Conservation (phyloP, 2,329 filamentous ascomycete genomes). For the Botryotinia narcissicola region DNA sequence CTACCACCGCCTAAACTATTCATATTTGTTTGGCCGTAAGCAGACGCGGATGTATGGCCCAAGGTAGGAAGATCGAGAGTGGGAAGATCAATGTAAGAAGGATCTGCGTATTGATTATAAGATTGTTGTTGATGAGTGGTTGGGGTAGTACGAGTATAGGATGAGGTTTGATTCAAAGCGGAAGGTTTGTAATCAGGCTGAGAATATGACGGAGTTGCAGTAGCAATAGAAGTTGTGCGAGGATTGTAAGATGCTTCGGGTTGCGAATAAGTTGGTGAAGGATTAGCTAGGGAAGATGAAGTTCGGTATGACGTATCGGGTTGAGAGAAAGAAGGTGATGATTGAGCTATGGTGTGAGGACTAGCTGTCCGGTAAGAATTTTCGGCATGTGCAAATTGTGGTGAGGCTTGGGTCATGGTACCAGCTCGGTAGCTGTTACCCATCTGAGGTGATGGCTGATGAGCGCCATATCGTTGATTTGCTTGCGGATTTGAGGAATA, state of each 20-base stretch:
- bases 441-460: constrained; percentile 37
- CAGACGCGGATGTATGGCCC: constrained; percentile 28
- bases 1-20: constrained; percentile 21
- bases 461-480: constrained; percentile 34
- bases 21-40: constrained; percentile 19
- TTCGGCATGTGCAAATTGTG: constrained; percentile 36
- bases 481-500: constrained; percentile 36
- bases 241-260: constrained; percentile 30
- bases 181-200: constrained; percentile 28
- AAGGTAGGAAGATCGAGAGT: constrained; percentile 33
- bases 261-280: constrained; percentile 36
- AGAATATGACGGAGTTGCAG: constrained; percentile 32
- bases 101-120: constrained; percentile 34
- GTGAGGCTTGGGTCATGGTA: constrained; percentile 33
- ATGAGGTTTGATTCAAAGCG: constrained; percentile 28
- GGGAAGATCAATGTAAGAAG: constrained; percentile 36
- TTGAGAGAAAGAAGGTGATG: constrained; percentile 35
- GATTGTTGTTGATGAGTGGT: constrained; percentile 33
- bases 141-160: constrained; percentile 31
- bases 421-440: constrained; percentile 31
- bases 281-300: constrained; percentile 30
- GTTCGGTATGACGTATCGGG: constrained; percentile 31
- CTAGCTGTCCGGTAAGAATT: constrained; percentile 36
- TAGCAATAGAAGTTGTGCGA: constrained; percentile 31
- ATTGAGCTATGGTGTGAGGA: constrained; percentile 34